Evolutionary conservation across 2,329 filamentous ascomycete species (phyloP), one percentile per base, ranked within the genome.

Genomic region (Cryphonectria japonica): DNA sequence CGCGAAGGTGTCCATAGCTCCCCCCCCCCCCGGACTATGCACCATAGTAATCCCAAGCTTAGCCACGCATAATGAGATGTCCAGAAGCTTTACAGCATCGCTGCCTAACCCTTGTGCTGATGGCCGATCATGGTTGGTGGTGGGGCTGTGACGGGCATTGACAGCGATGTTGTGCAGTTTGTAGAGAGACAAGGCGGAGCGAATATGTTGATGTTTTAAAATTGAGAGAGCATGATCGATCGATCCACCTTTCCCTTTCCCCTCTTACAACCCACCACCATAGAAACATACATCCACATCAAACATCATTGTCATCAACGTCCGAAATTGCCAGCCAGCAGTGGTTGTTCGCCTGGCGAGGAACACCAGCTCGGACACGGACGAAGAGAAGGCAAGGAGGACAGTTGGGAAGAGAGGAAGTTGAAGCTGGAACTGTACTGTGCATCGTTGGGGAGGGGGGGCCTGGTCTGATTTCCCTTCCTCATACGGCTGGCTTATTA

Each of bases 401-500:
- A 26, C 26, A 26, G n/a, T 11, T n/a, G 11, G 46, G 46, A n/a
- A 1, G 13, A 5, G 3, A 50, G 8, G 13, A 16, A 8, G 14
- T 32, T 34, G 54, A 59, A 59, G 54, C 16, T 62, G 59, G 63
- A 22, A n/a, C 54, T 43, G 26, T 50, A n/a, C 22, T 6, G 54
- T 37, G 29, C 37, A 39, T 39, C 37, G 13, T 41, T 60, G 7
- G 46, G 11, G 37, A 2, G 9, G 37, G 37, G 7, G 37, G 37
- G 37, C 65, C 32, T 34, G 50, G 59, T n/a, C 22, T 39, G 59
- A n/a, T 61, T 61, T n/a, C 46, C 34, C 59, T 34, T 39, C 59
- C 34, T 65, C 63, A 52, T 65, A 60, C 59, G 43, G 67, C 67
- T 68, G 67, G 43, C 41, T 68, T 60, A 63, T 34, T 57, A 59